Conservation (phyloP, 192 early-diverging fungal species). For the Entophlyctis luteolus region DNA sequence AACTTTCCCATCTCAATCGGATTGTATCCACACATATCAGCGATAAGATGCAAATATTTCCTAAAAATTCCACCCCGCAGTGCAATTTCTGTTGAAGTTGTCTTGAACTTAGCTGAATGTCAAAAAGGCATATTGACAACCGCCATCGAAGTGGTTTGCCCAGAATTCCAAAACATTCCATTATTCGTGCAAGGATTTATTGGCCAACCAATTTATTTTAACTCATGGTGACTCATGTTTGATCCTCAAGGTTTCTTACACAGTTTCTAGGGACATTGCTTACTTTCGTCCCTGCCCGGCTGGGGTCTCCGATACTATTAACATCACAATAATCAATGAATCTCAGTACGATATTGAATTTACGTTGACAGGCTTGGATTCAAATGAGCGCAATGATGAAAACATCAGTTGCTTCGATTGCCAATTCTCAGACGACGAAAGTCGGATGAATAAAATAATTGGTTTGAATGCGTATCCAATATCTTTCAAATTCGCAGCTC, state of each 20-base stretch:
- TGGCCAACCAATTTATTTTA: slow-evolving; percentile 54
- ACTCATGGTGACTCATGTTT: slow-evolving; percentile 30
- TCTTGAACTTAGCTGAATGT: slow-evolving; percentile 30
- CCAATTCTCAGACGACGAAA: slow-evolving; percentile 28
- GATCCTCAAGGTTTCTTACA: not conserved
- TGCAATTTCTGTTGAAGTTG: slow-evolving; percentile 56
- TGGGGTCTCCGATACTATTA: slow-evolving; percentile 27
- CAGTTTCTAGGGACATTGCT: slow-evolving; percentile 31
- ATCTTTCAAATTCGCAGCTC: slow-evolving; percentile 42
- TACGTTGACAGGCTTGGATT: slow-evolving; percentile 20
- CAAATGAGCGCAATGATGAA: not conserved
- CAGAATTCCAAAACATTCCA: slow-evolving; percentile 60
- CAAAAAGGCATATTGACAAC: slow-evolving; percentile 40
- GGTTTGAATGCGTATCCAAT: slow-evolving; percentile 42
- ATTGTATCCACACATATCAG: slow-evolving; percentile 47
- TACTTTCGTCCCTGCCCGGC: slow-evolving; percentile 54
- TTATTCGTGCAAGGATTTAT: slow-evolving; percentile 48
- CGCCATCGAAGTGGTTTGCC: slow-evolving; percentile 55
- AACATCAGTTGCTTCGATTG: slow-evolving; percentile 23
- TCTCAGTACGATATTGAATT: slow-evolving; percentile 53
- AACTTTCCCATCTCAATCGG: slow-evolving; percentile 45
- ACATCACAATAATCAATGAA: slow-evolving; percentile 45
- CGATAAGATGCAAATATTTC: slow-evolving; percentile 48
- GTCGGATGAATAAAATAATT: slow-evolving; percentile 19
- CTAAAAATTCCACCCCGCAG: slow-evolving; percentile 51